A percentile compares a stretch with the other conserved stretches of the same genome.
Conservation (phyloP, 495 filamentous ascomycete species). For the Hyphodiscus hymeniophilus region DNA sequence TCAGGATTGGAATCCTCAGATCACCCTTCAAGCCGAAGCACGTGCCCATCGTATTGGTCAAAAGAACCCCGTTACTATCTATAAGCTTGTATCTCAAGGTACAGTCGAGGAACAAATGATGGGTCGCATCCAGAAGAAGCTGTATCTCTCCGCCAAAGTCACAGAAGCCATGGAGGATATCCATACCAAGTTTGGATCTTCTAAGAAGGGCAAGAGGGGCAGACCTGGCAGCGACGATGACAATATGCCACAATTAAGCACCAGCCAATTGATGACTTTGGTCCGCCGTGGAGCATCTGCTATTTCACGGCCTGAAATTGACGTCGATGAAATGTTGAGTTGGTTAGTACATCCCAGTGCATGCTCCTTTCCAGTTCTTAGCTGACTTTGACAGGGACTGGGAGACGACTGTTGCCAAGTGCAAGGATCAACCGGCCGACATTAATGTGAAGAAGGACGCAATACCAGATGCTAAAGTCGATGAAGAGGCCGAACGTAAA, state of each 20-base stretch:
- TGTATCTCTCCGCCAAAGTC: constrained; percentile 56
- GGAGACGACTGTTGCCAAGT: constrained; percentile 45
- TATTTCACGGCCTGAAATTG: constrained; percentile 42
- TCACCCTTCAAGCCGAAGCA: constrained; percentile 86
- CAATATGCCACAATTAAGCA: constrained; percentile 43
- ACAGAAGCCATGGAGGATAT: constrained; percentile 51
- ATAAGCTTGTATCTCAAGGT: constrained; percentile 66
- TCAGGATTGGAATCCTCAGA: constrained; percentile 60
- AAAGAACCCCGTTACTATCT: constrained; percentile 78
- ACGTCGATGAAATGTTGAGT: constrained; percentile 47
- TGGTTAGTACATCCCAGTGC: constrained; percentile 32
- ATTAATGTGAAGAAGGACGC: constrained; percentile 27
- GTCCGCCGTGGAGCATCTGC: constrained; percentile 48
- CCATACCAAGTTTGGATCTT: constrained; percentile 30
- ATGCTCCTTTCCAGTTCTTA: neutral
- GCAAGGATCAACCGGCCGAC: constrained; percentile 44
- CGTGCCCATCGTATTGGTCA: constrained; percentile 94
- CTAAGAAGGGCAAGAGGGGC: constrained; percentile 23
- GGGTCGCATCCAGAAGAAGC: constrained; percentile 55
- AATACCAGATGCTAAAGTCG: constrained; percentile 21
- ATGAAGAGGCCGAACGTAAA: constrained; percentile 43
- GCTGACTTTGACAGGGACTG: constrained; percentile 30
- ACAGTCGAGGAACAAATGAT: constrained; percentile 93
- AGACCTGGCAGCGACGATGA: constrained; percentile 26
- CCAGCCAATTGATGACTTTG: constrained; percentile 46